Conservation (phyloP, 2,329 filamentous ascomycete species). For the Mycosphaerella arachidis region DNA sequence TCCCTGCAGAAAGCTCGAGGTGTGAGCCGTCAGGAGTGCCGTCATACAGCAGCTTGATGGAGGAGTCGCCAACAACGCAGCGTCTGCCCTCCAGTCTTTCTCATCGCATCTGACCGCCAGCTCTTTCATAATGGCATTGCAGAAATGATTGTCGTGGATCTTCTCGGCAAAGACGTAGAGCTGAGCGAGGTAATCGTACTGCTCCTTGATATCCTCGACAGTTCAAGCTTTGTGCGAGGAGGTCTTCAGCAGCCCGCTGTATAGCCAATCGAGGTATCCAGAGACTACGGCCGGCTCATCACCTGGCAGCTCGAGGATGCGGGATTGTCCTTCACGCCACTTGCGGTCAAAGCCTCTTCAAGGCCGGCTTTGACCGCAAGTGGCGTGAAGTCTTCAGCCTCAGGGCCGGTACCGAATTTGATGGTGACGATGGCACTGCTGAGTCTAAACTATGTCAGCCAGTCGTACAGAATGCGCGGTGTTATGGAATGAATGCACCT, state of each 20-base stretch:
- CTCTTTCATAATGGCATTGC: constrained; percentile 1
- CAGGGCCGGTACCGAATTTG: background rate
- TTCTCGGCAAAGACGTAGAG: constrained; percentile 12
- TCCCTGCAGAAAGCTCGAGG: background rate
- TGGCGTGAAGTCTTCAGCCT: too few relatives aligned
- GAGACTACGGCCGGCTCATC: background rate
- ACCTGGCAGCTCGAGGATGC: background rate
- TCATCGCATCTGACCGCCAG: background rate
- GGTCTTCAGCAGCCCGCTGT: background rate
- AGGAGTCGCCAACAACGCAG: background rate
- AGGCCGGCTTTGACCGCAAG: too few relatives aligned
- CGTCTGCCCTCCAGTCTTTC: too few relatives aligned
- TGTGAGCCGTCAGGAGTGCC: background rate
- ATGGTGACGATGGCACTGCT: constrained; percentile 1
- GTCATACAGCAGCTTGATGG: background rate
- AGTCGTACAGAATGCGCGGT: too few relatives aligned
- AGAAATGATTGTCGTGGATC: constrained; percentile 1
- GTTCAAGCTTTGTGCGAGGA: too few relatives aligned
- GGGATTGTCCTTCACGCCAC: constrained; percentile 6
- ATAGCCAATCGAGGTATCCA: constrained; percentile 2
- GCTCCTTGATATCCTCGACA: too few relatives aligned
- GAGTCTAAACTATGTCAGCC: too few relatives aligned
- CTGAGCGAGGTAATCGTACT: background rate
- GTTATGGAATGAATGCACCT: too few relatives aligned
- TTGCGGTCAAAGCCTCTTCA: background rate